Percentiles rank a stretch among this genome's conserved stretches.
These are phyloP conservation scores for Arachnopeziza araneosa DNA, from an alignment of 2,329 filamentous ascomycete species.

Conservation along the genomic window DNA sequence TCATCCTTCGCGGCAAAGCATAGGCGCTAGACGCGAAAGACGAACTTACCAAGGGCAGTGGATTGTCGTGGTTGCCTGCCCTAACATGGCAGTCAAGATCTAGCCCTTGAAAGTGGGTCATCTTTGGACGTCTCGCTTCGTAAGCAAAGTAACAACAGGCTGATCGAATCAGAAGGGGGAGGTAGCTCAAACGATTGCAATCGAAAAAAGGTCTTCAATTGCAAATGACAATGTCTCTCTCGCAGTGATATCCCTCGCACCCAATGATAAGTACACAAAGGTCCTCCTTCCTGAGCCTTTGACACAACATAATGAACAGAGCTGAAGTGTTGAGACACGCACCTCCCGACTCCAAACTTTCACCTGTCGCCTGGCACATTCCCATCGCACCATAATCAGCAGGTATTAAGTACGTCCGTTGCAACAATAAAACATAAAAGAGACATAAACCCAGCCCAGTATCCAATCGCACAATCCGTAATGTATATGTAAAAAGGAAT, in stretches of 20 bases:
- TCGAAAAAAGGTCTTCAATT: constrained; percentile 15
- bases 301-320: not conserved
- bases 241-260: constrained; percentile 12
- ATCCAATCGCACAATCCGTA: constrained; percentile 20
- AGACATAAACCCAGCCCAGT: constrained; percentile 20
- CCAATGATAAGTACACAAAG: constrained; percentile 30
- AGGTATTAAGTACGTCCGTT: constrained; percentile 27
- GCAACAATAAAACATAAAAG: constrained; percentile 25
- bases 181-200: constrained; percentile 14
- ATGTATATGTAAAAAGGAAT: constrained; percentile 26
- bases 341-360: constrained; percentile 22
- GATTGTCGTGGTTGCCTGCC: not conserved
- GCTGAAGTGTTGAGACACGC: constrained; percentile 17
- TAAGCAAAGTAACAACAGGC: not conserved
- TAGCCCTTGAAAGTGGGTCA: not conserved
- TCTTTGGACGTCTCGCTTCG: not conserved
- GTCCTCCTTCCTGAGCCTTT: constrained; percentile 18
- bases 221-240: constrained; percentile 4
- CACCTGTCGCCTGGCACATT: constrained; percentile 19
- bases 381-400: constrained; percentile 18
- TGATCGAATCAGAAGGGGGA: not conserved
- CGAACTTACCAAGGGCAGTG: not conserved
- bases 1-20: not conserved
- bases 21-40: not conserved
- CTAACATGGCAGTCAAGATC: not conserved